Evolutionary conservation across 768 basidiomycete genomes (phyloP).

Genomic region (Termitomyces sp.): DNA sequence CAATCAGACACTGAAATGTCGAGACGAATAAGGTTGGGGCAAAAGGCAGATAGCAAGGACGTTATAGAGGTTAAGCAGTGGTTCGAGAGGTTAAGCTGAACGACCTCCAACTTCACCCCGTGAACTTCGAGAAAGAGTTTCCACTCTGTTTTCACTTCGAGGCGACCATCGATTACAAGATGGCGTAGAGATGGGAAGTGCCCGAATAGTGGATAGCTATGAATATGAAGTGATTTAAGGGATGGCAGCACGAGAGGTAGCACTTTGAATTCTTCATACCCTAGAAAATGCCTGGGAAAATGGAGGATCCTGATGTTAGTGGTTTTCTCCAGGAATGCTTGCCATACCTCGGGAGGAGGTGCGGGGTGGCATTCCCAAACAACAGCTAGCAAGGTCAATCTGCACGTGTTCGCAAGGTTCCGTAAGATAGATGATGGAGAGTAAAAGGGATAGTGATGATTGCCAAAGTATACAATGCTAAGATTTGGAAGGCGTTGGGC

Average conservation of each 20-base stretch:
- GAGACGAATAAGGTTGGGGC: slow-evolving; percentile 13
- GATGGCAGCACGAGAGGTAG: background rate
- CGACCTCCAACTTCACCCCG: slow-evolving; percentile 8
- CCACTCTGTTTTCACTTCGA: background rate
- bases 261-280: background rate
- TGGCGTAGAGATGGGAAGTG: slow-evolving; percentile 12
- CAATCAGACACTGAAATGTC: slow-evolving; percentile 10
- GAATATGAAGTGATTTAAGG: background rate
- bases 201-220: background rate
- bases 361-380: background rate
- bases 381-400: slow-evolving; percentile 9
- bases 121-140: slow-evolving; percentile 2
- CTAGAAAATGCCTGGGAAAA: background rate
- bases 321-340: slow-evolving; percentile 8
- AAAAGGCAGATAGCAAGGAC: background rate
- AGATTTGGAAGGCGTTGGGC: slow-evolving; percentile 17
- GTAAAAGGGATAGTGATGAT: background rate
- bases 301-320: slow-evolving; percentile 5
- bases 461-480: slow-evolving; percentile 7
- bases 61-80: background rate
- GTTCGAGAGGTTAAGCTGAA: slow-evolving; percentile 2
- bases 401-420: slow-evolving; percentile 3
- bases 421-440: slow-evolving; percentile 2
- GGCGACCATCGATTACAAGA: background rate
- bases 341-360: slow-evolving; percentile 1